Conservation (phyloP, 2,329 filamentous ascomycete genomes). For the Helminthosporium solani region DNA sequence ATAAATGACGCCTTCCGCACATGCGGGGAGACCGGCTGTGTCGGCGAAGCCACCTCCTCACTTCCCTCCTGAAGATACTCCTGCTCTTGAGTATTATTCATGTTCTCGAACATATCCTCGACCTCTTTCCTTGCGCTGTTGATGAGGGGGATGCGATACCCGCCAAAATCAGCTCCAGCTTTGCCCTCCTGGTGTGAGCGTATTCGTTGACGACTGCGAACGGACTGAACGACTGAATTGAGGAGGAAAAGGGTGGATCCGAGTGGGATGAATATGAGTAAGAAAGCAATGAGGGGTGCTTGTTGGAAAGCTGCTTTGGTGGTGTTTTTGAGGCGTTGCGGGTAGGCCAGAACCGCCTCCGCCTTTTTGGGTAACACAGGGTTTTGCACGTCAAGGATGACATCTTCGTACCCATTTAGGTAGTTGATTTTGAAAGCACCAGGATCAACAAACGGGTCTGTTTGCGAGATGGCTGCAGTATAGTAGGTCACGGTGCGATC, state of each 20-base stretch:
- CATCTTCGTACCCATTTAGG: slow-evolving; percentile 68
- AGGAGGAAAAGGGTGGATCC: slow-evolving; percentile 69
- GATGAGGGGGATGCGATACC: slow-evolving; percentile 74
- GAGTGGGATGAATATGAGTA: slow-evolving; percentile 72
- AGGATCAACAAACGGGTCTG: slow-evolving; percentile 72
- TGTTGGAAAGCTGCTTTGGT: slow-evolving; percentile 49
- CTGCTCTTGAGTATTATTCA: slow-evolving; percentile 67
- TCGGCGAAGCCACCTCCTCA: slow-evolving; percentile 42
- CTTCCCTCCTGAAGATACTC: slow-evolving; percentile 66
- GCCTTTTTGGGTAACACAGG: slow-evolving; percentile 56
- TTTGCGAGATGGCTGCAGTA: slow-evolving; percentile 74
- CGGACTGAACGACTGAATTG: slow-evolving; percentile 75
- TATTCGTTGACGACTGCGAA: slow-evolving; percentile 73
- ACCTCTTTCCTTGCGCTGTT: slow-evolving; percentile 74
- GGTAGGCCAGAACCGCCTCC: slow-evolving; percentile 31
- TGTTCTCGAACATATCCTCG: slow-evolving; percentile 73
- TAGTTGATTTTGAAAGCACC: slow-evolving; percentile 71
- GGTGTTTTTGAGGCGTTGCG: slow-evolving; percentile 37
- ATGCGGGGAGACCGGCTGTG: slow-evolving; percentile 19
- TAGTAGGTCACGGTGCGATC: slow-evolving; percentile 81
- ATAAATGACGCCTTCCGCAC: slow-evolving; percentile 12
- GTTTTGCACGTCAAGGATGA: slow-evolving; percentile 69
- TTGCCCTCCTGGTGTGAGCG: slow-evolving; percentile 71
- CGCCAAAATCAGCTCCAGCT: slow-evolving; percentile 64
- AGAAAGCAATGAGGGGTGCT: slow-evolving; percentile 63